These are phyloP conservation scores for Bipolaris bicolor DNA, from an alignment of 2,329 filamentous ascomycete genomes.

Conservation along the genomic window DNA sequence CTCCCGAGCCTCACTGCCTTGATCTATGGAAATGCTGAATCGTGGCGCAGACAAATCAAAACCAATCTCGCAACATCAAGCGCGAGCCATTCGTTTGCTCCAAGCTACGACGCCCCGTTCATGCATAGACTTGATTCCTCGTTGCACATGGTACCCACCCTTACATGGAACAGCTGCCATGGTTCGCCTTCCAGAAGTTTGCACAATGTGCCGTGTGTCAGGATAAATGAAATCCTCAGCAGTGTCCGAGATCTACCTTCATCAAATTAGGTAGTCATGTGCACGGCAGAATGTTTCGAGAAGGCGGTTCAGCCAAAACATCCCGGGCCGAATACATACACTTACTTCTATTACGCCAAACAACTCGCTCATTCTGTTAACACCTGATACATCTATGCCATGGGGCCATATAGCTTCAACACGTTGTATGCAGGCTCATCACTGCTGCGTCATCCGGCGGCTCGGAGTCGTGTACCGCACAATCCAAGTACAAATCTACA, in stretches of 20 bases:
- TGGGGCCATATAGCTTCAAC: slow-evolving; percentile 1
- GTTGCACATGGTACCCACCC: not conserved
- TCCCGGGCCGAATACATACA: slow-evolving; percentile 22
- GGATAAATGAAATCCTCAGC: slow-evolving; percentile 33
- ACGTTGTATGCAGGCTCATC: slow-evolving; percentile 7
- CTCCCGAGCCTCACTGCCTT: not conserved
- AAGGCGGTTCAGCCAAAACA: slow-evolving; percentile 21
- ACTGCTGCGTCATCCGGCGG: not conserved
- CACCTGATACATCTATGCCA: slow-evolving; percentile 14
- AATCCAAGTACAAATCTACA: not conserved
- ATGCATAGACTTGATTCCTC: not conserved
- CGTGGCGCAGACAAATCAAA: too few species aligned
- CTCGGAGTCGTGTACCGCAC: not conserved
- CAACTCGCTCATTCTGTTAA: slow-evolving; percentile 8
- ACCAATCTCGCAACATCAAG: not conserved
- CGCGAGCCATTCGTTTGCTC: too few species aligned
- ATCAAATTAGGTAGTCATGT: slow-evolving; percentile 33
- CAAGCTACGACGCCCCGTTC: too few species aligned
- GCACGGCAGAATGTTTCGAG: slow-evolving; percentile 29
- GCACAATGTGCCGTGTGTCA: slow-evolving; percentile 20
- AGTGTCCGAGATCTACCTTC: slow-evolving; percentile 31
- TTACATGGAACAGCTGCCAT: slow-evolving; percentile 7
- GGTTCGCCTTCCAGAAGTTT: slow-evolving; percentile 31
- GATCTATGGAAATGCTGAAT: not conserved
- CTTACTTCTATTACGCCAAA: slow-evolving; percentile 17